Percentiles rank a stretch among this genome's conserved stretches.
These are phyloP conservation scores for Pestalotiopsis fici DNA, from an alignment of 2,329 filamentous ascomycete genomes.

Conservation along the genomic window DNA sequence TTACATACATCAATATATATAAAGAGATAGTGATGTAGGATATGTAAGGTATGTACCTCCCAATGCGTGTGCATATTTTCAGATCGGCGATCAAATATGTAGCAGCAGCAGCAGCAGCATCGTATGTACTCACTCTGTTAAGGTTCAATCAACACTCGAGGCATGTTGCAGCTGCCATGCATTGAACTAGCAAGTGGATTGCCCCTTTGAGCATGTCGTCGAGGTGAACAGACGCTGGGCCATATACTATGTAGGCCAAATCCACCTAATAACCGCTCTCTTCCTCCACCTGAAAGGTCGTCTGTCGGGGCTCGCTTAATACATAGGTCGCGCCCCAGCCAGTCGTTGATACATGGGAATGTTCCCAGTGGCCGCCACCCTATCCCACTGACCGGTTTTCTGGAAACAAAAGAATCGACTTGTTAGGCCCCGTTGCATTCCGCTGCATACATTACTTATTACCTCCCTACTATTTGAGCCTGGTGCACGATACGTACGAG, in stretches of 20 bases:
- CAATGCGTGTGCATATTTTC: not conserved
- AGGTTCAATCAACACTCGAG: not conserved
- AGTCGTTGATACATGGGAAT: not conserved
- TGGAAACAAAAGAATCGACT: slow-evolving; percentile 1
- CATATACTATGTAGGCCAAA: not conserved
- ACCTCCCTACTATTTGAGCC: too few species aligned
- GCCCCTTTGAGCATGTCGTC: not conserved
- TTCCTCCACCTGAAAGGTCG: not conserved
- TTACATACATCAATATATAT: not conserved
- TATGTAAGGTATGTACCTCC: not conserved
- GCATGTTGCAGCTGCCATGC: not conserved
- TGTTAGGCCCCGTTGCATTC: not conserved
- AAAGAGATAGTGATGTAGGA: not conserved
- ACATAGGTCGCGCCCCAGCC: not conserved
- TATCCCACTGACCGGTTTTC: slow-evolving; percentile 5
- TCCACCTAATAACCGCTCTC: not conserved
- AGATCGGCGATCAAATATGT: not conserved
- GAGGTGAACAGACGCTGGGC: not conserved
- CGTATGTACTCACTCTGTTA: not conserved
- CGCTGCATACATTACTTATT: too few species aligned
- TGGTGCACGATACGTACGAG: not conserved
- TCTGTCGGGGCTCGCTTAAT: not conserved
- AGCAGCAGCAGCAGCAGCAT: not conserved
- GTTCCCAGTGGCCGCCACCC: not conserved
- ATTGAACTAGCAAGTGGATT: not conserved